Evolutionary conservation across 2,329 filamentous ascomycete species (phyloP).

Genomic region (Sclerotinia borealis): DNA sequence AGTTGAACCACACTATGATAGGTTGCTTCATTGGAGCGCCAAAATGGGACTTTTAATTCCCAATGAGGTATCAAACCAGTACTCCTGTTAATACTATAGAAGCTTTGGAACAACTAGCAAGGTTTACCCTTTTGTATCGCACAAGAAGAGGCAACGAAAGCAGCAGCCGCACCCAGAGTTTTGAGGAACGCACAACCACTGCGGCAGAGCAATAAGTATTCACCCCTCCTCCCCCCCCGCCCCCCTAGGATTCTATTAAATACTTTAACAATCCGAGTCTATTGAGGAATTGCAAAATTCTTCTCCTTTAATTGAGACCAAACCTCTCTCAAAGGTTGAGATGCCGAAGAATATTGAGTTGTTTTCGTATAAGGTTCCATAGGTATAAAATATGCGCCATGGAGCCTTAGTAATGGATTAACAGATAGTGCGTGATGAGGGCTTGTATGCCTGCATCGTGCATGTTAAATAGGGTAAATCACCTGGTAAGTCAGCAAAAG

Average conservation of each 20-base stretch:
- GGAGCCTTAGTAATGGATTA: neutral
- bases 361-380: neutral
- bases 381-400: neutral
- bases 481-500: neutral
- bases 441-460: neutral
- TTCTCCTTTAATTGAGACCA: neutral
- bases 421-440: neutral
- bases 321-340: neutral
- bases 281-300: neutral
- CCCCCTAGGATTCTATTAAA: neutral
- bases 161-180: neutral
- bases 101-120: slow-evolving; percentile 6
- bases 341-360: neutral
- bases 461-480: neutral
- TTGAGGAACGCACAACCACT: neutral
- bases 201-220: neutral
- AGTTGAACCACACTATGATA: neutral
- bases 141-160: no score
- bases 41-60: neutral
- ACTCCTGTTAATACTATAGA: neutral
- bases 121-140: neutral
- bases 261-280: neutral
- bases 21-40: neutral
- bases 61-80: neutral
- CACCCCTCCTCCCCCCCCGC: no score